Evolutionary conservation across 495 filamentous ascomycete genomes (phyloP), one percentile per base, ranked within the genome.

Genomic region (Geopyxis carbonaria): DNA sequence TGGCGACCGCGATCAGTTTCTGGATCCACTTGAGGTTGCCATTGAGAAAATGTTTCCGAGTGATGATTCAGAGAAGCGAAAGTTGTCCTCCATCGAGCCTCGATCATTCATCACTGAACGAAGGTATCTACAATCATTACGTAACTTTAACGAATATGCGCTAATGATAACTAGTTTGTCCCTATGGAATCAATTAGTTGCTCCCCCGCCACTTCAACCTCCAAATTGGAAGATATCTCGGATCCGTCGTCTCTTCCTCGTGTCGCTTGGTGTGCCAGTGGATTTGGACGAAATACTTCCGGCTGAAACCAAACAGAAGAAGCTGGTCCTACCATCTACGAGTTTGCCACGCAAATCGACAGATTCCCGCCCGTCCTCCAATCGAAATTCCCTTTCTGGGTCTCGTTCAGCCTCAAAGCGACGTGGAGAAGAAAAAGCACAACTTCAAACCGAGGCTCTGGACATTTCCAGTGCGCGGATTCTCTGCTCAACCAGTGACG

Each of bases 211-310:
- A 2, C 72, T 95, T 20, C 85, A 92, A 56, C 91, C 89, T 1
- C 87, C 91, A 0, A 87, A 99, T 59, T 99, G 89, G 89, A 84
- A 93, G 44, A 83, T 91, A 41, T 93, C 82, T 34, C 84, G 87
- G 36, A 95, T 94, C 53, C 80, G 89, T 38, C 80, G 89, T 7
- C 72, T 95, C 27, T 99, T 99, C 59, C 73, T 99, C 23, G 89
- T 99, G 27, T 92, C 82, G 8, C 70, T 99, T 3, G 89, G 89
- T 11, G 89, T 99, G 1, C 89, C 89, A 4, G 78, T 99, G 33
- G 89, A 99, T 48, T 68, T 99, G 2, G 89, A 99, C 58, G 89
- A 95, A 62, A 94, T 95, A 44, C 70, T 95, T 14, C 89, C 89
- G 2, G 81, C 86, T 2, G 51, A 54, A 33, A 87, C 81, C 24